Evolutionary conservation across 2,329 filamentous ascomycete genomes (phyloP), one percentile per base, ranked within the genome.

Genomic region (Xylaria sp.): DNA sequence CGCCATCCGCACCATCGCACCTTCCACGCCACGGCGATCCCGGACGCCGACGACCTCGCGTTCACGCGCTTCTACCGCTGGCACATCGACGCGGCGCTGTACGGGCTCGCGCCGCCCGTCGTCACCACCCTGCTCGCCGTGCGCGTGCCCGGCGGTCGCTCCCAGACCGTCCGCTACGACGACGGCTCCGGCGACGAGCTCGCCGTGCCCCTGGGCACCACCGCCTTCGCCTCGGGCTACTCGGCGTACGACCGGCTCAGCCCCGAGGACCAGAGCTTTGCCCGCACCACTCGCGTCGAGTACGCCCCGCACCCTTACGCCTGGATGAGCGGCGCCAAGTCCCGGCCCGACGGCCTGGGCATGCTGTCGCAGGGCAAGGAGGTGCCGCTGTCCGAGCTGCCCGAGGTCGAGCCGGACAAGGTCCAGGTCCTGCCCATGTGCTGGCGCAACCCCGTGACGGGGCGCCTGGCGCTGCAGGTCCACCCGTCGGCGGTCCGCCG

Each of bases 271-370:
- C 82, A 90, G 69, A 78, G 80, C 41, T 89, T 92, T 62, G 88
- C 79, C 1, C 80, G 85, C 46, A 82, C 78, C 4, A 87, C 87
- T 18, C 83, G 78, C 53, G 81, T 91, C 42, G 88, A 92, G 71
- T 92, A 92, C 66, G 88, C 89, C 0, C 80, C 89, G 2, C 89
- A 92, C 63, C 89, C 89, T 4, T 92, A 92, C 71, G 84, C 92
- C 57, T 93, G 89, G 89, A 92, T 92, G 87, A 85, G 80, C 53
- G 69, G 76, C 20, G 87, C 89, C 42, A 84, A 82, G 63, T 86
- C 87, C 38, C 83, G 82, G 16, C 76, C 87, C 6, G 83, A 85
- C 46, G 90, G 89, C 0, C 80, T 92, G 0, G 90, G 89, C n/a
- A 73, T 92, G 52, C 74, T 88, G 21, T 87, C 85, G 0, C 84